Percentiles rank a stretch among this genome's conserved stretches.
Conservation (phyloP, 352 stramenopile genomes). For the Detonula confervacea region DNA sequence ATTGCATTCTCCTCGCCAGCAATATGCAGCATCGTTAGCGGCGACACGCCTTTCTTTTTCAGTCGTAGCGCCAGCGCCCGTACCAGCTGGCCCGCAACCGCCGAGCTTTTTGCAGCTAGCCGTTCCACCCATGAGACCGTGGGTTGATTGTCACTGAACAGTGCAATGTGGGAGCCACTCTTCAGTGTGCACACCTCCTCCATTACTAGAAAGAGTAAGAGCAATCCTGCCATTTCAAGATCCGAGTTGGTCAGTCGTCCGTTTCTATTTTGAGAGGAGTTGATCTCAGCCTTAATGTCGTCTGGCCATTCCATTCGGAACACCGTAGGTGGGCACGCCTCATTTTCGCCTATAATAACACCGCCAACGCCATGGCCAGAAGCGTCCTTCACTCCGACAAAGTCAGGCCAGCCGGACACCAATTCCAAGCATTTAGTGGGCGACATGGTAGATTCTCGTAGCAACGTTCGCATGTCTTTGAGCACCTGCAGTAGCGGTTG, state of each 20-base stretch:
- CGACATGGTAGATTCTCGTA: neutral
- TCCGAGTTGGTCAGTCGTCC: conserved; percentile 49
- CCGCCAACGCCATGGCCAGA: conserved; percentile 21
- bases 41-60: neutral
- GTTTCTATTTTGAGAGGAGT: neutral
- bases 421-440: conserved; percentile 10
- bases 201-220: conserved; percentile 40
- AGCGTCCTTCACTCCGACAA: conserved; percentile 36
- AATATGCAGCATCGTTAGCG: conserved; percentile 12
- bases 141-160: conserved; percentile 23
- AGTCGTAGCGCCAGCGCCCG: neutral
- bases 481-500: neutral
- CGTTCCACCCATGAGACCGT: conserved; percentile 4
- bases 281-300: conserved; percentile 4
- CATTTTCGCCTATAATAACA: conserved; percentile 18
- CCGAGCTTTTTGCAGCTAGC: conserved; percentile 1
- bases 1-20: conserved; percentile 3
- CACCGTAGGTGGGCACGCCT: conserved; percentile 15
- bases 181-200: neutral
- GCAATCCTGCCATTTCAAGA: conserved; percentile 34
- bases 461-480: neutral
- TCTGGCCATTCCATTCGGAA: conserved; percentile 32
- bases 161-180: neutral
- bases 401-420: conserved; percentile 19
- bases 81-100: neutral